Evolutionary conservation across 352 stramenopile genomes (phyloP), one percentile per base, ranked within the genome.

Genomic region (Phytophthora idaei): DNA sequence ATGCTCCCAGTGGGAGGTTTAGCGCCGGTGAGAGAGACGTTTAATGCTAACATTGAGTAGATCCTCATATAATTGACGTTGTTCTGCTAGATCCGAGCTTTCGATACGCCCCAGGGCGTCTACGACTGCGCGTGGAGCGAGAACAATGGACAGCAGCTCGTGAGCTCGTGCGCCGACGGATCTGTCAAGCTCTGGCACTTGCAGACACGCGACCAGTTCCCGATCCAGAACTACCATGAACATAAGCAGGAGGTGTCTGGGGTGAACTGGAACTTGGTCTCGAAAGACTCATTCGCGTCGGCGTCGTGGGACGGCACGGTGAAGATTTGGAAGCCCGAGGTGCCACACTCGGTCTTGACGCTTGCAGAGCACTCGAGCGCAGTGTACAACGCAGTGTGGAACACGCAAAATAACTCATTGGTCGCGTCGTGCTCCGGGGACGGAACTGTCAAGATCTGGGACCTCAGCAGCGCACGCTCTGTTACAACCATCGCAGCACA

Each of bases 121-220:
- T 97, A 95, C 69, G 90, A 97, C 74, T 97, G 89, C 46, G 82
- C 86, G 34, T 98, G 92, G 92, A 97, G 88, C 67, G 92, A 98
- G 58, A 81, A 77, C 45, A 82, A 97, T 61, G 72, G 76, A 15
- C 83, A 96, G 42, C 90, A 97, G 62, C 71, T 98, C 21, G 85
- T 95, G 52, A 95, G 83, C 45, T 92, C 85, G 1, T 97, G 89
- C 28, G 89, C 88, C 10, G 93, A 97, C 50, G 92, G 92, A 6
- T 76, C 82, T 1, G 42, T 98, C 36, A 97, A 97, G 74, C 83
- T 98, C 7, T 98, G 89, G 88, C 89, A 98, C 51, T 59, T 97
- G 61, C 82, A 94, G 61, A 94, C 90, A 25, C 73, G 75, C 55
- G 91, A 98, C 64, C 70, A 78, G 59, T 97, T 97, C 67, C 92